phyloP scores from a whole-genome alignment of 1,139 yeast species.

The Yamadazyma mexicana region DNA sequence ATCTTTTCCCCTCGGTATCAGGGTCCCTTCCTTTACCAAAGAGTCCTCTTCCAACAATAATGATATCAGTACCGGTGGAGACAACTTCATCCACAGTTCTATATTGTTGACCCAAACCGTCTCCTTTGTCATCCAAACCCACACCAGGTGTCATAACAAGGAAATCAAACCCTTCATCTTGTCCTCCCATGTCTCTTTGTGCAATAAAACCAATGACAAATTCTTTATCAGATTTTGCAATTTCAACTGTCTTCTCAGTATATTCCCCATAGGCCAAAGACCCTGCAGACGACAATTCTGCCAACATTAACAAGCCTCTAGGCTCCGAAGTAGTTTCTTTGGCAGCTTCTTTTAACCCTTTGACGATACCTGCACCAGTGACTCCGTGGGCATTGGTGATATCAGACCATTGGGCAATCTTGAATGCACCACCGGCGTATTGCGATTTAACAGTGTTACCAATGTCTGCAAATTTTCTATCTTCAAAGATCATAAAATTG shows the following conservation, averaged over 20 bases:
- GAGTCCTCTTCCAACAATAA: constrained; percentile 95
- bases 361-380: constrained; percentile 91
- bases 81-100: constrained; percentile 87
- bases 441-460: constrained; percentile 98
- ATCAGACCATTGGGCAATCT: constrained; percentile 92
- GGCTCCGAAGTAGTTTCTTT: constrained; percentile 68
- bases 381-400: constrained; percentile 98
- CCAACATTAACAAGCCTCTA: constrained; percentile 91
- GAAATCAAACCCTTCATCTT: constrained; percentile 89
- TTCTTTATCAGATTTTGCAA: constrained; percentile 82
- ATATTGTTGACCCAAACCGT: constrained; percentile 93
- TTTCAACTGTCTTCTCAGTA: constrained; percentile 81
- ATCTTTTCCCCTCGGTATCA: constrained; percentile 79
- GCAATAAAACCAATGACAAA: constrained; percentile 98
- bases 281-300: constrained; percentile 92
- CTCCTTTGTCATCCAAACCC: constrained; percentile 97
- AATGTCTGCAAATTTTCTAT: constrained; percentile 96
- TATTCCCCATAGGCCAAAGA: constrained; percentile 91
- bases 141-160: constrained; percentile 97
- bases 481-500: constrained; percentile 87
- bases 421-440: constrained; percentile 85
- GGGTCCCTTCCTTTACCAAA: constrained; percentile 97
- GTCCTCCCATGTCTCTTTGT: constrained; percentile 82
- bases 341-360: constrained; percentile 85
- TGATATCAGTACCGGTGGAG: constrained; percentile 82